Percentiles rank a stretch among this genome's conserved stretches.
Conservation (phyloP, 2,329 filamentous ascomycete species). For the Helotiales sp. region DNA sequence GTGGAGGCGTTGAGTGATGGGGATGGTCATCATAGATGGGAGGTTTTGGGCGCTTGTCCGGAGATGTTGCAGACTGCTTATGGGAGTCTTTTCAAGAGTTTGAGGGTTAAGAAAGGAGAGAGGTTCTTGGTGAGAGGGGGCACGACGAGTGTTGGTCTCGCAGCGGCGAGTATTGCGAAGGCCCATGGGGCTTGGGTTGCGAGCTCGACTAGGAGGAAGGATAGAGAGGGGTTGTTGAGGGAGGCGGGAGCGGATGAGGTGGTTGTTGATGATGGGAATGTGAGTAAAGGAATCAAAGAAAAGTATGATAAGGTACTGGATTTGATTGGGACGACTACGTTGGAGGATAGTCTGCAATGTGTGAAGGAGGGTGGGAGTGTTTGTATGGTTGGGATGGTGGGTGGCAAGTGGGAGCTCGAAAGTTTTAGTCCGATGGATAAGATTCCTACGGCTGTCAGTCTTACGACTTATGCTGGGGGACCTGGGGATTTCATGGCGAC, state of each 20-base stretch:
- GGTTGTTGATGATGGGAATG: constrained; percentile 43
- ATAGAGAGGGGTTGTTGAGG: constrained; percentile 39
- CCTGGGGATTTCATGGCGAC: constrained; percentile 42
- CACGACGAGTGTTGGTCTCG: constrained; percentile 48
- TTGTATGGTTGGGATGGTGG: constrained; percentile 47
- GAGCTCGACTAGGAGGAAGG: constrained; percentile 41
- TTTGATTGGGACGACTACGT: constrained; percentile 43
- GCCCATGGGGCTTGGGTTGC: constrained; percentile 41
- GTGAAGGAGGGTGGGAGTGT: constrained; percentile 41
- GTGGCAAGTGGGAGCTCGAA: constrained; percentile 41
- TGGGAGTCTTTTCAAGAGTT: constrained; percentile 41
- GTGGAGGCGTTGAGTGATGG: constrained; percentile 34
- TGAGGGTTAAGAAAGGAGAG: constrained; percentile 42
- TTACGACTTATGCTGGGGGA: constrained; percentile 44
- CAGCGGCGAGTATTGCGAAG: constrained; percentile 46
- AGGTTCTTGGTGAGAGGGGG: constrained; percentile 49
- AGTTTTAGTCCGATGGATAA: constrained; percentile 43
- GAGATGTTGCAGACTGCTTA: constrained; percentile 54
- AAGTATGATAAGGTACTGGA: constrained; percentile 48
- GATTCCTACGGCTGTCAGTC: constrained; percentile 40
- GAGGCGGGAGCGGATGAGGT: constrained; percentile 44
- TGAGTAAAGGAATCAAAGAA: constrained; percentile 39
- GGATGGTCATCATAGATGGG: constrained; percentile 34
- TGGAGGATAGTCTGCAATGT: constrained; percentile 46
- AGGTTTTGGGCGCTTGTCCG: constrained; percentile 45